Conservation (phyloP, 2,329 filamentous ascomycete species). For the Sporothrix euskadiensis region DNA sequence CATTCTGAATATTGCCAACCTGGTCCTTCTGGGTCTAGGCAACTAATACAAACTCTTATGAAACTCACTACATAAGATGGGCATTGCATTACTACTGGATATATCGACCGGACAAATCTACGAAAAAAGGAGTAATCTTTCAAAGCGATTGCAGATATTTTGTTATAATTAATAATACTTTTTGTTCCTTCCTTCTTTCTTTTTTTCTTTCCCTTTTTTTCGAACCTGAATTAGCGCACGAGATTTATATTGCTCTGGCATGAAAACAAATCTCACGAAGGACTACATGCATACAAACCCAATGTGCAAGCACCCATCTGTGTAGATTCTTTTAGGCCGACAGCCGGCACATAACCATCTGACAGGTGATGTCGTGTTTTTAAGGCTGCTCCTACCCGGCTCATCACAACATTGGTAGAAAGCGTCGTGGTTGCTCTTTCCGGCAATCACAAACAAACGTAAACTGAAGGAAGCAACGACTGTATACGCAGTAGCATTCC, state of each 20-base stretch:
- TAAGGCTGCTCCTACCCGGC: not conserved
- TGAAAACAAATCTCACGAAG: too few species aligned
- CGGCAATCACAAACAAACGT: not conserved
- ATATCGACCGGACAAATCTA: not conserved
- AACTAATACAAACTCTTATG: not conserved
- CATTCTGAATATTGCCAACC: conserved; percentile 73
- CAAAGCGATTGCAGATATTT: too few species aligned
- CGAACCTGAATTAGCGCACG: too few species aligned
- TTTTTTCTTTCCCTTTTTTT: too few species aligned
- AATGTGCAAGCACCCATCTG: not conserved
- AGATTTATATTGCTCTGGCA: too few species aligned
- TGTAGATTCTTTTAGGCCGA: not conserved
- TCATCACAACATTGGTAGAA: not conserved
- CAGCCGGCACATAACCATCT: not conserved
- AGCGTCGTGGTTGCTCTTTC: not conserved
- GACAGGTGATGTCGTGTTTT: not conserved
- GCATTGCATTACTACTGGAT: not conserved
- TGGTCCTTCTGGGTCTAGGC: conserved; percentile 63
- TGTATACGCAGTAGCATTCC: too few species aligned
- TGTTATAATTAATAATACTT: not conserved
- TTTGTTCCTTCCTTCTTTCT: not conserved
- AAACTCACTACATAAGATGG: not conserved
- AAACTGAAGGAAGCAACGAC: not conserved
- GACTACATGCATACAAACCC: not conserved
- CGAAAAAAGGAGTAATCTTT: not conserved